phyloP scores from a whole-genome alignment of 2,329 filamentous ascomycete genomes.

The Daldinia eschscholtzii region DNA sequence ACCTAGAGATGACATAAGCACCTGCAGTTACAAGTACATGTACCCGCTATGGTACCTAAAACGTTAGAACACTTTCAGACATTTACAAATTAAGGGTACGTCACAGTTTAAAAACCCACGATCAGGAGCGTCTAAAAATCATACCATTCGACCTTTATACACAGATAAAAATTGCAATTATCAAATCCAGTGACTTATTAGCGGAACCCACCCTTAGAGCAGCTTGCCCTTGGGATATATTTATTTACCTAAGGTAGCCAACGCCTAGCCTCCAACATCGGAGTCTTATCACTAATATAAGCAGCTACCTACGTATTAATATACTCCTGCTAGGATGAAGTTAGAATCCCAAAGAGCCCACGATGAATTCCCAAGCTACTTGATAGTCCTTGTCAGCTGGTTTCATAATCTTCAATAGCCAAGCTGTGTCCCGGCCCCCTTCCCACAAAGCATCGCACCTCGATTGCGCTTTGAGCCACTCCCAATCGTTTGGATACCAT shows the following conservation, averaged over 20 bases:
- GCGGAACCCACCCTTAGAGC: no score
- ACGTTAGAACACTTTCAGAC: no score
- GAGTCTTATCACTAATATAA: background rate
- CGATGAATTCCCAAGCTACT: conserved; percentile 28
- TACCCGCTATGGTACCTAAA: background rate
- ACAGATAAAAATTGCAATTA: no score
- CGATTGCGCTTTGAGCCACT: conserved; percentile 33
- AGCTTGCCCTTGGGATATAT: no score
- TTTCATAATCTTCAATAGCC: conserved; percentile 27
- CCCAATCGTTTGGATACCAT: conserved; percentile 38
- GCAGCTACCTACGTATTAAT: background rate
- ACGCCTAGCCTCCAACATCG: background rate
- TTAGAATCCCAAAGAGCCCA: conserved; percentile 12
- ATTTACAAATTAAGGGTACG: background rate
- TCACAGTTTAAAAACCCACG: background rate
- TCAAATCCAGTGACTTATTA: no score
- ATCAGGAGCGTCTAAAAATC: background rate
- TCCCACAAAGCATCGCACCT: conserved; percentile 23
- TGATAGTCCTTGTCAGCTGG: conserved; percentile 20
- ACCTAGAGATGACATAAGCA: background rate
- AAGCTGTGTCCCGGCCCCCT: conserved; percentile 30
- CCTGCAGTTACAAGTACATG: background rate
- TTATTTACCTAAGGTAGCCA: no score
- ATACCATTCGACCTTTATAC: no score
- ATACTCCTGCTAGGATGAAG: background rate